Conservation (phyloP, 2,329 filamentous ascomycete species). For the Fusarium falciforme region DNA sequence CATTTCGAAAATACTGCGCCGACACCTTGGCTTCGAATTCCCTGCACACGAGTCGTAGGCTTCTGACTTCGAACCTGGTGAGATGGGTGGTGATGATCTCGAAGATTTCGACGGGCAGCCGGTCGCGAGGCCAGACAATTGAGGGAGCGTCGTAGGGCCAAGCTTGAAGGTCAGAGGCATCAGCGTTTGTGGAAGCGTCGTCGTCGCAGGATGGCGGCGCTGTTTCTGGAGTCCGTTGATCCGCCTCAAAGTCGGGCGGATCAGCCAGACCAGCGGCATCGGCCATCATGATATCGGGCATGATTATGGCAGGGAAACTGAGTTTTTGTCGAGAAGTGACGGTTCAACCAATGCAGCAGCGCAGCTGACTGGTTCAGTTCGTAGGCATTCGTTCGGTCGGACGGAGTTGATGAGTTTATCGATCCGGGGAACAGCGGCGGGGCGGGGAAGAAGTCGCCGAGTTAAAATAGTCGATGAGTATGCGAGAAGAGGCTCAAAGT, state of each 20-base stretch:
- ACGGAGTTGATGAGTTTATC: slow-evolving; percentile 23
- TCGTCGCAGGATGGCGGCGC: slow-evolving; percentile 36
- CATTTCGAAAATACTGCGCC: slow-evolving; percentile 68
- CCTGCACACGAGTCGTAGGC: slow-evolving; percentile 69
- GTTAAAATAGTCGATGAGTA: not conserved
- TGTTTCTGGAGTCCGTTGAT: slow-evolving; percentile 25
- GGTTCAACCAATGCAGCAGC: not conserved
- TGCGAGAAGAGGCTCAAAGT: not conserved
- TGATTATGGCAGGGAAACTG: not conserved
- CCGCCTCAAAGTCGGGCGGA: not conserved
- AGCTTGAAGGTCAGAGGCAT: slow-evolving; percentile 11
- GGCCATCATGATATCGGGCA: not conserved
- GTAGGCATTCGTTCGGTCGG: slow-evolving; percentile 28
- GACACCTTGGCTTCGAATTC: slow-evolving; percentile 69
- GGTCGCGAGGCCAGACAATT: slow-evolving; percentile 47
- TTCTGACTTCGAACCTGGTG: slow-evolving; percentile 67
- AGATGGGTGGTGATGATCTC: slow-evolving; percentile 66
- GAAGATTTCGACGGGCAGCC: slow-evolving; percentile 72
- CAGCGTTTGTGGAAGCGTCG: slow-evolving; percentile 8
- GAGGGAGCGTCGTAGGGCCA: not conserved
- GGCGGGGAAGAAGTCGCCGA: slow-evolving; percentile 6
- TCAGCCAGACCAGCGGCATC: not conserved
- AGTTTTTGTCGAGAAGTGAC: not conserved
- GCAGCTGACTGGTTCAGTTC: slow-evolving; percentile 2
- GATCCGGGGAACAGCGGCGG: slow-evolving; percentile 24